phyloP scores from a whole-genome alignment of 805 yeast genomes.

The Kurtzmaniella fragi region DNA sequence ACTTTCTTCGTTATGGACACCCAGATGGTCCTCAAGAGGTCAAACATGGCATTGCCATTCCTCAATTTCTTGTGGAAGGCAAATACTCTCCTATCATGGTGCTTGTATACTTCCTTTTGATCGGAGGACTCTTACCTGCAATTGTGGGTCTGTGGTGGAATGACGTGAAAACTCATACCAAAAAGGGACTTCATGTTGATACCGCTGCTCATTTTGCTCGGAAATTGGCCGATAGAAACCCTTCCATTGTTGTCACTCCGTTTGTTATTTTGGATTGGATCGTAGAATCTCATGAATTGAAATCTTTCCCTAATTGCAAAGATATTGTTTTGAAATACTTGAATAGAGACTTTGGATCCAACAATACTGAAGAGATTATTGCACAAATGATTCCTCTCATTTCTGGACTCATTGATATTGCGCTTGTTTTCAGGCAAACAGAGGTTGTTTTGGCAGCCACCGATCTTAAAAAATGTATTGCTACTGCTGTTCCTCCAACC shows the following conservation, averaged over 20 bases:
- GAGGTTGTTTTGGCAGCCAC: constrained; percentile 58
- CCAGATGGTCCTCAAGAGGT: constrained; percentile 96
- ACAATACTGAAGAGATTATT: constrained; percentile 40
- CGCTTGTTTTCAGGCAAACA: constrained; percentile 69
- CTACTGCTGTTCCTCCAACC: constrained; percentile 66
- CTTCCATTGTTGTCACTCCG: constrained; percentile 59
- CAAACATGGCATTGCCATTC: constrained; percentile 91
- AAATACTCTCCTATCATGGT: constrained; percentile 63
- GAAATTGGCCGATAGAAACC: constrained; percentile 66
- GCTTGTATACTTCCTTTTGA: constrained; percentile 56
- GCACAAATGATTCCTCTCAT: constrained; percentile 62
- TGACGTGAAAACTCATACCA: constrained; percentile 72
- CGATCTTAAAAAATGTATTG: constrained; percentile 63
- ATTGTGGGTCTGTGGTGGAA: constrained; percentile 91
- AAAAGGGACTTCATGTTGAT: constrained; percentile 72
- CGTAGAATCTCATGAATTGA: constrained; percentile 63
- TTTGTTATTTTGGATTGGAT: constrained; percentile 56
- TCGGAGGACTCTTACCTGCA: constrained; percentile 76
- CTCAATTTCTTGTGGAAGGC: constrained; percentile 85
- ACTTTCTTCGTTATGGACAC: constrained; percentile 84
- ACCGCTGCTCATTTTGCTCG: constrained; percentile 81
- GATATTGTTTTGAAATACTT: constrained; percentile 54
- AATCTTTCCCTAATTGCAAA: constrained; percentile 35
- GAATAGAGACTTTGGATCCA: constrained; percentile 38
- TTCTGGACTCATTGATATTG: constrained; percentile 72